Base-by-base conservation (phyloP, 2,329 filamentous ascomycete genomes). In the Apiospora rasikravindrae region DNA sequence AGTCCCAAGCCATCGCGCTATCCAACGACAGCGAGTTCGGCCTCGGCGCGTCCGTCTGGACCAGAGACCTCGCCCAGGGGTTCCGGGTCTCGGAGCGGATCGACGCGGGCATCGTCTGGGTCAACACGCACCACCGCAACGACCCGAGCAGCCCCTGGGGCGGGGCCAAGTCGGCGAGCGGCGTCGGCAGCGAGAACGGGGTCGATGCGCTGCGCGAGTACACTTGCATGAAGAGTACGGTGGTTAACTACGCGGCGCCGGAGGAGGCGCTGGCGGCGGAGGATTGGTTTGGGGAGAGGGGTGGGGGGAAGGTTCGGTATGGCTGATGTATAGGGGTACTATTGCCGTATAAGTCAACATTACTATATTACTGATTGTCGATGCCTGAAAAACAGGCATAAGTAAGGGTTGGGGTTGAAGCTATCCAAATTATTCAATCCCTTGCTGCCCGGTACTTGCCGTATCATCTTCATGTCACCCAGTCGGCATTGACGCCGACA, bases 1-100 rank as follows among this genome's bases (percentile, higher is more conserved):
- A 94, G 83, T 89, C 89, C 29, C 90, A 95, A 69, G 93, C 90
- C 57, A 87, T 96, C 77, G 84, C 85, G 70, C 83, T 93, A 67
- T 93, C 90, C 73, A 96, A 96, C 86, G 87, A 89, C 82, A 93
- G 89, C 78, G 92, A 87, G 74, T 96, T 94, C 81, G 93, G 93
- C 74, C 88, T 96, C 40, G 93, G 93, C 70, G 92, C 93, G 33
- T 93, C 91, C 37, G 86, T 96, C 26, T 94, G 94, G 90, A 96
- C 93, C 42, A 88, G 84, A 74, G 91, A 94, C 81, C 85, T 95
- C 79, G 90, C 91, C 80, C 93, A 91, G 67, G 92, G 92, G 72
- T 88, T 94, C 78, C 88, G 93, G 49, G 91, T 95, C 2, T 90
- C 92, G 69, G 92, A 94, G 78, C 86, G 86, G 64, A 86, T 96